Evolutionary conservation across 768 basidiomycete genomes (phyloP).

Genomic region (Podaxis sp.): DNA sequence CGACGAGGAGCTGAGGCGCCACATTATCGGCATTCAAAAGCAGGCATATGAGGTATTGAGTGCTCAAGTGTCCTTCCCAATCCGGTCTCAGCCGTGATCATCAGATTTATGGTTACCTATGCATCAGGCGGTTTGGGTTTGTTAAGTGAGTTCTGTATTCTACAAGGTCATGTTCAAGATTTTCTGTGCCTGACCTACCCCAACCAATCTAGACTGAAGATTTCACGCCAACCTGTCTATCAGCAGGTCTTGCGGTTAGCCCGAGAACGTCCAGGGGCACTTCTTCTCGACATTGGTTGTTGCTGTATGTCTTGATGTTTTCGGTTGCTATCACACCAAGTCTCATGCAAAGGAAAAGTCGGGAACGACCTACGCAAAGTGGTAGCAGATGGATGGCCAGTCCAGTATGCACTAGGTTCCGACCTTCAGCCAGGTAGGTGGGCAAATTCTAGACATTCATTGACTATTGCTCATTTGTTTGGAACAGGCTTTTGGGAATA

Average conservation of each 20-base stretch:
- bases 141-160: conserved; percentile 24
- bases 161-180: neutral
- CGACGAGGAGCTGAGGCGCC: conserved; percentile 35
- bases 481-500: conserved; percentile 57
- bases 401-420: conserved; percentile 33
- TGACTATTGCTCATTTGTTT: neutral
- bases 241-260: conserved; percentile 27
- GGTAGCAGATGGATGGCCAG: conserved; percentile 39
- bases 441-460: neutral
- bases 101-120: conserved; percentile 32
- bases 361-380: conserved; percentile 39
- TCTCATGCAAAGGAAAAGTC: conserved; percentile 25
- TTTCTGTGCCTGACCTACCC: neutral
- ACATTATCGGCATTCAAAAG: conserved; percentile 35
- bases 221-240: conserved; percentile 34
- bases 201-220: conserved; percentile 27
- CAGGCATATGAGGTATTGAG: conserved; percentile 30
- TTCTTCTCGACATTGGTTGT: conserved; percentile 44
- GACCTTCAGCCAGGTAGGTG: conserved; percentile 33
- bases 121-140: conserved; percentile 37
- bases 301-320: conserved; percentile 31
- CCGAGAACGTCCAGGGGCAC: conserved; percentile 24
- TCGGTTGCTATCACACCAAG: neutral
- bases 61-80: neutral
- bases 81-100: conserved; percentile 24